phyloP scores from a whole-genome alignment of 1,284 basidiomycete genomes.

The Ustilago crameri region DNA sequence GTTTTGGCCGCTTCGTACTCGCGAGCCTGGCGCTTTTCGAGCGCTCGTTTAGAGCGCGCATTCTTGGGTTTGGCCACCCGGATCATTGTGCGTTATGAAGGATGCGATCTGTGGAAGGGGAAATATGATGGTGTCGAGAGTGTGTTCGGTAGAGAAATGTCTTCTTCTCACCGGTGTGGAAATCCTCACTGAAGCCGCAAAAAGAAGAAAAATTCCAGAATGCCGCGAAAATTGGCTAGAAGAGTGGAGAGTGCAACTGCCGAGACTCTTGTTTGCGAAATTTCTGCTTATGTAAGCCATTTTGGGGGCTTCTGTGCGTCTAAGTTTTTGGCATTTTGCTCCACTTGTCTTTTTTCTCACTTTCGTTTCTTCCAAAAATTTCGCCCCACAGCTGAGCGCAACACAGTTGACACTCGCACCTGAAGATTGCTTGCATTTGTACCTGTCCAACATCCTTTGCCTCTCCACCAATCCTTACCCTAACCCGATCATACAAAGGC shows the following conservation, averaged over 20 bases:
- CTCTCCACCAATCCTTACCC: not conserved
- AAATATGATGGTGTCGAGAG: not conserved
- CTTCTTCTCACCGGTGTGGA: not conserved
- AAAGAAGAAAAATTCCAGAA: constrained; percentile 10
- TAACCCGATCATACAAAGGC: not conserved
- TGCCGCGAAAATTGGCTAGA: not conserved
- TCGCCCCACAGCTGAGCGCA: not conserved
- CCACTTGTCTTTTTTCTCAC: constrained; percentile 16
- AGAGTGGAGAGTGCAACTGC: constrained; percentile 1
- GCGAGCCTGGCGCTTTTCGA: constrained; percentile 87
- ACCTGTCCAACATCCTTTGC: no score
- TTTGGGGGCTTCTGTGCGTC: not conserved
- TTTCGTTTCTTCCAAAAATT: constrained; percentile 5
- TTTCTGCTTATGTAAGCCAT: constrained; percentile 34
- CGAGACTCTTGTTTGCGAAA: constrained; percentile 4
- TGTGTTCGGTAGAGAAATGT: not conserved
- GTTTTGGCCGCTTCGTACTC: constrained; percentile 82
- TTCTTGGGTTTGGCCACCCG: constrained; percentile 83
- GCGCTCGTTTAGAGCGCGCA: constrained; percentile 92
- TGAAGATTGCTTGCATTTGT: no score
- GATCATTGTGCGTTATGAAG: constrained; percentile 46
- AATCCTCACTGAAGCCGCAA: not conserved
- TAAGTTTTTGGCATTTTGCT: constrained; percentile 7
- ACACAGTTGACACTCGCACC: not conserved
- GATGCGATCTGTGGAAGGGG: not conserved